These are phyloP conservation scores for Bocquillonia castaneifolia DNA, from an alignment of 441 rosid genomes.

Conservation along the genomic window DNA sequence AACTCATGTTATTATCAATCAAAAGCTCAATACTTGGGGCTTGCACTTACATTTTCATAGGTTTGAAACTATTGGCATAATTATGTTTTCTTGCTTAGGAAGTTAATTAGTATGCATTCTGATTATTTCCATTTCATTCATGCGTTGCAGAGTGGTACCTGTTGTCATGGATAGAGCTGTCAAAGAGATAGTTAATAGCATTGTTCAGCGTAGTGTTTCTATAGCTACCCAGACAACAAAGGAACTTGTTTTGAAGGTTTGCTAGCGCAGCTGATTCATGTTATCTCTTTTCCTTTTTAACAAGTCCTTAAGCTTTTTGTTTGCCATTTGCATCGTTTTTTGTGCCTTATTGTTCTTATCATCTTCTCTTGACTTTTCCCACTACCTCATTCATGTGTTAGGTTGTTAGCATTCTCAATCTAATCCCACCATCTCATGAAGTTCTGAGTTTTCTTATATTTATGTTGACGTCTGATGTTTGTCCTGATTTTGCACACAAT, in stretches of 20 bases:
- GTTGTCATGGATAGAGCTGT: conserved; percentile 94
- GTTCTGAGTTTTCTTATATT: neutral
- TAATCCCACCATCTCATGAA: neutral
- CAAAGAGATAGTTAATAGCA: conserved; percentile 84
- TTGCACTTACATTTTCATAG: conserved; percentile 91
- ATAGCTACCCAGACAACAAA: conserved; percentile 98
- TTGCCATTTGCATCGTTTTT: neutral
- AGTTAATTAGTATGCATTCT: neutral
- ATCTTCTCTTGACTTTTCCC: conserved; percentile 1
- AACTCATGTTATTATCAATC: conserved; percentile 82
- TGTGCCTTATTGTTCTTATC: neutral
- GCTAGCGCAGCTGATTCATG: conserved; percentile 18
- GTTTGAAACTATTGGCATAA: conserved; percentile 38
- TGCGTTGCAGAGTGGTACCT: conserved; percentile 71
- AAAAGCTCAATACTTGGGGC: conserved; percentile 61
- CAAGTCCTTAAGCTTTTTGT: neutral
- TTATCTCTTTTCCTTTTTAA: neutral
- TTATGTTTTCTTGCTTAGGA: conserved; percentile 13
- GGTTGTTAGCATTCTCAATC: neutral
- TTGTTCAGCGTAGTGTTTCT: conserved; percentile 97
- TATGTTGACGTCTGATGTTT: neutral
- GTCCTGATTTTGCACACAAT: neutral
- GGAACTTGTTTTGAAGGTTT: conserved; percentile 95
- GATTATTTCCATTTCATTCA: conserved; percentile 1
- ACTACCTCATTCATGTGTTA: neutral